phyloP scores from a whole-genome alignment of 208 protist species.

The Histomonas meleagridis region DNA sequence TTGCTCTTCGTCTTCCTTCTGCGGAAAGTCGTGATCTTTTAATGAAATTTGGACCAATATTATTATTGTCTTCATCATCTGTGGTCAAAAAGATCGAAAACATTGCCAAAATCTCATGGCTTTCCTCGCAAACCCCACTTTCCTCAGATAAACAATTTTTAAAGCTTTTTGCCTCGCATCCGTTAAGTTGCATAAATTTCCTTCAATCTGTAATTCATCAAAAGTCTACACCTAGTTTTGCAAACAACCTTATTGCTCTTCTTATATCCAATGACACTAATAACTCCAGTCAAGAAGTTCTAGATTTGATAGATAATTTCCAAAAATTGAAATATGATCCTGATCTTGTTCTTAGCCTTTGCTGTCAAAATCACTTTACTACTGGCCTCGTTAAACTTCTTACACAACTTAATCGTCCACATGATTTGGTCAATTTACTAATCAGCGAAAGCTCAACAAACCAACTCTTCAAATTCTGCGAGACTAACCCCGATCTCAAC shows the following conservation, averaged over 20 bases:
- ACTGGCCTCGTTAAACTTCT: background rate
- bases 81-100: too few species aligned
- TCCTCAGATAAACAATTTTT: background rate
- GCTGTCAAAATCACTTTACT: background rate
- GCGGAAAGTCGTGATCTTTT: background rate
- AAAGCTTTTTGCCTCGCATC: background rate
- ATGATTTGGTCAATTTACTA: background rate
- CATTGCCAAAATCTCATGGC: too few species aligned
- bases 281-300: too few species aligned
- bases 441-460: background rate
- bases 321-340: background rate
- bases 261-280: background rate
- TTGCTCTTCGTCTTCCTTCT: background rate
- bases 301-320: too few species aligned
- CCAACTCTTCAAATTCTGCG: background rate
- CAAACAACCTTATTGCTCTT: background rate
- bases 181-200: background rate
- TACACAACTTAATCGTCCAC: background rate
- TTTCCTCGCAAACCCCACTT: too few species aligned
- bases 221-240: background rate
- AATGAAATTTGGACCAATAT: background rate
- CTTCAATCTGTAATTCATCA: background rate
- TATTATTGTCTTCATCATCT: too few species aligned
- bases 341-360: background rate
- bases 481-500: background rate